Evolutionary conservation across 2,329 filamentous ascomycete genomes (phyloP).

Genomic region (Fusarium pseudoanthophilum): DNA sequence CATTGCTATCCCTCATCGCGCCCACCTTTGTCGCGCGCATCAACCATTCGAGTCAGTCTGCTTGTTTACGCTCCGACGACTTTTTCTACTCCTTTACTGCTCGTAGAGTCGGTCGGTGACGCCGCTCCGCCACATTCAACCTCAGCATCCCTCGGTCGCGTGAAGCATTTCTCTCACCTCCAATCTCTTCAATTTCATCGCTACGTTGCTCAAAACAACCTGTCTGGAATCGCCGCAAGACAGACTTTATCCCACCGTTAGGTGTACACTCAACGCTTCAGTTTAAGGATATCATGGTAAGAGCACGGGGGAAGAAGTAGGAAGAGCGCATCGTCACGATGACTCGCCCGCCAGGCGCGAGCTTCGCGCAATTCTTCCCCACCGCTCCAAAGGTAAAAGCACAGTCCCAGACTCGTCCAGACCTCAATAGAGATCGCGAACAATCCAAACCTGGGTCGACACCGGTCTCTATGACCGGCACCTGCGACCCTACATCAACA

Average conservation of each 20-base stretch:
- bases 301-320: conserved; percentile 63
- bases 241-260: background rate
- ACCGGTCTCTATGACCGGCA: conserved; percentile 30
- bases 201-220: conserved; percentile 10
- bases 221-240: conserved; percentile 12
- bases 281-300: conserved; percentile 66
- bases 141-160: conserved; percentile 53
- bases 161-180: conserved; percentile 47
- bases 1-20: conserved; percentile 32
- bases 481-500: conserved; percentile 40
- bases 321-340: conserved; percentile 68
- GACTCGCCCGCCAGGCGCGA: conserved; percentile 81
- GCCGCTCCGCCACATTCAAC: conserved; percentile 40
- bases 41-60: conserved; percentile 12
- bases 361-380: conserved; percentile 89
- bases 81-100: conserved; percentile 38
- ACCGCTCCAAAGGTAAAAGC: conserved; percentile 75
- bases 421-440: conserved; percentile 49
- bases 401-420: conserved; percentile 50
- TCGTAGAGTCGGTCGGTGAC: conserved; percentile 40
- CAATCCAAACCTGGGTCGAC: conserved; percentile 41
- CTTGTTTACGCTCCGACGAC: conserved; percentile 27
- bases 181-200: conserved; percentile 27
- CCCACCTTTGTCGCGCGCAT: conserved; percentile 28
- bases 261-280: conserved; percentile 26